Base-by-base conservation (phyloP, 352 stramenopile species). In the Phytophthora aleatoria region DNA sequence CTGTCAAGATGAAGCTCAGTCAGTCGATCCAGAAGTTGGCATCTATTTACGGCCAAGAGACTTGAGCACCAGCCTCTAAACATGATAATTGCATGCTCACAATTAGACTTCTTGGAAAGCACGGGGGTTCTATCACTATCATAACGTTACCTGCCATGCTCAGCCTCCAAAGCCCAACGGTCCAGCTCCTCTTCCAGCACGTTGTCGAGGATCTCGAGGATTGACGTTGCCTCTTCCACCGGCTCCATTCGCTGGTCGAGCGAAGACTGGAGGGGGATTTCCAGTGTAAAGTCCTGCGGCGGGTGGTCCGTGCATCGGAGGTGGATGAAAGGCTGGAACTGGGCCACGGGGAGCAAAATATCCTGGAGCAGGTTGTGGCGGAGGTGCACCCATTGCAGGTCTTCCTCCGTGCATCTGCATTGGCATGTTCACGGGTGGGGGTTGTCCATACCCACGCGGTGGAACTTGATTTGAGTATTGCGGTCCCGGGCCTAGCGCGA, bases 151-250 rank as follows among this genome's bases (percentile, higher is more conserved):
- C 51, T 50, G n/a, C 36, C 38, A 50, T 45, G 7, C 3, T 66
- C 56, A 77, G 42, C 44, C 48, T 53, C 49, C 50, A 53, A 51
- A 61, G 38, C 45, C 56, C 36, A 48, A 55, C 50, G 36, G 49
- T 20, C 50, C 57, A 35, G 48, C 26, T 51, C 58, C 45, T 66
- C 62, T 59, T 73, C 66, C 70, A 57, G 44, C 24, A 31, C 71
- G 67, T 50, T 79, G 71, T 50, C 71, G 63, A 55, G 71, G 71
- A 69, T 79, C 71, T 72, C 71, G 67, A 56, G 71, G 59, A 57
- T 76, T 71, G 6, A 8, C 48, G 31, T 55, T 69, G 33, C 70
- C 67, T 61, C 64, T 57, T 55, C 71, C 64, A 41, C 31, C 12
- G 13, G 36, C 51, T 56, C 30, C 52, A 55, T 68, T 67, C 8